Conservation (phyloP, 805 yeast species). For the Alloascoidea africana region DNA sequence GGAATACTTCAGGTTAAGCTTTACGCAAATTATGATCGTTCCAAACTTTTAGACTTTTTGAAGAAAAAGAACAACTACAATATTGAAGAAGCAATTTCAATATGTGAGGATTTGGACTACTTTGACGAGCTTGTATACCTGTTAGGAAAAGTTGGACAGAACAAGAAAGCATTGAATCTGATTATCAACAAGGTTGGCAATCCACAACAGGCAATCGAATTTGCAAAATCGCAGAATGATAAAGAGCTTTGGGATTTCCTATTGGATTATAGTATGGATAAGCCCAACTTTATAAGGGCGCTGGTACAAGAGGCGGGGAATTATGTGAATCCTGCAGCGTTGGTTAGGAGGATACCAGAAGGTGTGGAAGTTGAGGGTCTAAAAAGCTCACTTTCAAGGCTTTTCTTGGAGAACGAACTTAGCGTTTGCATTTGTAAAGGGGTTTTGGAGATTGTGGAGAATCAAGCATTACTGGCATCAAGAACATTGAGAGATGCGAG, state of each 20-base stretch:
- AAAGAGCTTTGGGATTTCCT: slow-evolving; percentile 70
- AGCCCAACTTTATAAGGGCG: slow-evolving; percentile 65
- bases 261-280: slow-evolving; percentile 50
- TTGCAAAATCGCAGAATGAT: slow-evolving; percentile 56
- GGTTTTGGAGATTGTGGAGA: slow-evolving; percentile 36
- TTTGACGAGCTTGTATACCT: slow-evolving; percentile 68
- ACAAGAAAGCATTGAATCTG: slow-evolving; percentile 55
- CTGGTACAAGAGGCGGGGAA: slow-evolving; percentile 56
- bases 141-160: slow-evolving; percentile 71
- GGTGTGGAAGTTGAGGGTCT: slow-evolving; percentile 52
- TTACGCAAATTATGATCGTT: slow-evolving; percentile 45
- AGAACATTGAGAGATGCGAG: slow-evolving; percentile 15
- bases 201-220: slow-evolving; percentile 66
- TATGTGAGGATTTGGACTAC: slow-evolving; percentile 39
- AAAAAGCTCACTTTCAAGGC: slow-evolving; percentile 39
- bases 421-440: slow-evolving; percentile 31
- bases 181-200: slow-evolving; percentile 68
- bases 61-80: slow-evolving; percentile 39
- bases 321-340: slow-evolving; percentile 50
- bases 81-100: slow-evolving; percentile 50
- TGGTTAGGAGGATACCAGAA: slow-evolving; percentile 48
- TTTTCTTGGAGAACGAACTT: slow-evolving; percentile 49
- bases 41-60: slow-evolving; percentile 43
- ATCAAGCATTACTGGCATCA: slow-evolving; percentile 29
- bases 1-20: slow-evolving; percentile 57